These are phyloP conservation scores for Silene coronaria DNA, from an alignment of 179 eudicot genomes.

Conservation along the genomic window DNA sequence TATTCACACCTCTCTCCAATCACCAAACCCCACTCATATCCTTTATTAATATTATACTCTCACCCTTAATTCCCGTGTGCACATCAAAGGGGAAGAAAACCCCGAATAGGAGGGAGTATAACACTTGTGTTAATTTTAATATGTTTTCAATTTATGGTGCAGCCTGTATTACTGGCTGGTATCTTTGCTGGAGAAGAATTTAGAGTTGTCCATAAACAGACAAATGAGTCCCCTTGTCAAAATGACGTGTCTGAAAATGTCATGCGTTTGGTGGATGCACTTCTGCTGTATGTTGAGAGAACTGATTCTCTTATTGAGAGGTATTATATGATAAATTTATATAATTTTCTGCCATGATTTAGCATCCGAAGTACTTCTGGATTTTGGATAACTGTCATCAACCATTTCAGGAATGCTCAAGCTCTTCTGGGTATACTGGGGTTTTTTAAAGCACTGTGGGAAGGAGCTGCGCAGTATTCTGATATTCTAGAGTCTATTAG, in stretches of 20 bases:
- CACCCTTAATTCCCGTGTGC: too few species aligned
- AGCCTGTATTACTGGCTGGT: conserved; percentile 84
- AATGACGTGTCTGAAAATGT: conserved; percentile 37
- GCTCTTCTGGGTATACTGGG: conserved; percentile 49
- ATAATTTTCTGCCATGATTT: conserved; percentile 4
- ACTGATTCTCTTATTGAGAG: conserved; percentile 50
- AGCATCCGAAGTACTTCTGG: background rate
- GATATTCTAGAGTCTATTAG: conserved; percentile 55
- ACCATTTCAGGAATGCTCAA: conserved; percentile 48
- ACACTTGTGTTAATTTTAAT: background rate
- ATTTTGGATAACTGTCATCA: background rate
- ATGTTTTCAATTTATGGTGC: conserved; percentile 20
- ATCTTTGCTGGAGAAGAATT: conserved; percentile 43
- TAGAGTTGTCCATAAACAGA: conserved; percentile 27
- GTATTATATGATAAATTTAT: conserved; percentile 29
- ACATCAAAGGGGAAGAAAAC: too few species aligned
- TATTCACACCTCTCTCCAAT: too few species aligned
- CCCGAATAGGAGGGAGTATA: too few species aligned
- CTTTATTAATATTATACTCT: too few species aligned
- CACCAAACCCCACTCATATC: too few species aligned
- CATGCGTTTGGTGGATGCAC: conserved; percentile 39
- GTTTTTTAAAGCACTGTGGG: conserved; percentile 78
- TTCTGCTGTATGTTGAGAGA: conserved; percentile 44
- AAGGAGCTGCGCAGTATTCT: conserved; percentile 68
- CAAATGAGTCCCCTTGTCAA: conserved; percentile 31